Conservation (phyloP, 176 grass and related monocot genomes). For the Avena sativa region DNA sequence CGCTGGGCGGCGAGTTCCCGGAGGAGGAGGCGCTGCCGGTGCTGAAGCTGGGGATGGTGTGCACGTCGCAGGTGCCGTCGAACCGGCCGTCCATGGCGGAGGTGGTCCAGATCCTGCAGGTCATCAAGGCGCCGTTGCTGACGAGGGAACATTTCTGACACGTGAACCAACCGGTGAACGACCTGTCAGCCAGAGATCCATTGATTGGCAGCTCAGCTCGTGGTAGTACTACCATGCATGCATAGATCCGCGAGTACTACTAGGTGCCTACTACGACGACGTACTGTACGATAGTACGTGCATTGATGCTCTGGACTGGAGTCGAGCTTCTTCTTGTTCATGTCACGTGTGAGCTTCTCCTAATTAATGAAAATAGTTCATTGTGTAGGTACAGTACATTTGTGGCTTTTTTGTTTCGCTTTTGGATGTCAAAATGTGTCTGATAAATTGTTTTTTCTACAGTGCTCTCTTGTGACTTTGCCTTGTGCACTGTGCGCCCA, state of each 20-base stretch:
- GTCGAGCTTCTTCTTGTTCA: neutral
- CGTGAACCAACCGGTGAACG: neutral
- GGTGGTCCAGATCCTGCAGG: constrained; percentile 97
- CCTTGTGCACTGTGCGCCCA: neutral
- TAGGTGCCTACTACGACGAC: too few relatives aligned
- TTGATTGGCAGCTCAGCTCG: neutral
- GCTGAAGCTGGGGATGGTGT: constrained; percentile 91
- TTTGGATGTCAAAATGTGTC: neutral
- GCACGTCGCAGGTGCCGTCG: constrained; percentile 91
- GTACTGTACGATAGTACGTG: neutral
- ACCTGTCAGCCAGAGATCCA: neutral
- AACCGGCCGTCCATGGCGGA: constrained; percentile 92
- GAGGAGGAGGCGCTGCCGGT: constrained; percentile 97
- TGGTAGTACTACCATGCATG: neutral
- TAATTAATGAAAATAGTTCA: constrained; percentile 15
- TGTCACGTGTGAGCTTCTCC: neutral
- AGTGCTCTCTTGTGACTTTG: neutral
- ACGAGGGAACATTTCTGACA: constrained; percentile 61
- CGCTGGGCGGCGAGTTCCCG: constrained; percentile 55
- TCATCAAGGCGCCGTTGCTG: constrained; percentile 76
- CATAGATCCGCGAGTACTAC: constrained; percentile 25
- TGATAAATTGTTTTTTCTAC: neutral
- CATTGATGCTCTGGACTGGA: neutral
- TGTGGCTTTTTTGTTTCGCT: neutral
- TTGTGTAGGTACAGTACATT: neutral